Percentiles rank a stretch among this genome's conserved stretches.
These are phyloP conservation scores for Alternaria sp. DNA, from an alignment of 2,329 filamentous ascomycete species.

Conservation along the genomic window DNA sequence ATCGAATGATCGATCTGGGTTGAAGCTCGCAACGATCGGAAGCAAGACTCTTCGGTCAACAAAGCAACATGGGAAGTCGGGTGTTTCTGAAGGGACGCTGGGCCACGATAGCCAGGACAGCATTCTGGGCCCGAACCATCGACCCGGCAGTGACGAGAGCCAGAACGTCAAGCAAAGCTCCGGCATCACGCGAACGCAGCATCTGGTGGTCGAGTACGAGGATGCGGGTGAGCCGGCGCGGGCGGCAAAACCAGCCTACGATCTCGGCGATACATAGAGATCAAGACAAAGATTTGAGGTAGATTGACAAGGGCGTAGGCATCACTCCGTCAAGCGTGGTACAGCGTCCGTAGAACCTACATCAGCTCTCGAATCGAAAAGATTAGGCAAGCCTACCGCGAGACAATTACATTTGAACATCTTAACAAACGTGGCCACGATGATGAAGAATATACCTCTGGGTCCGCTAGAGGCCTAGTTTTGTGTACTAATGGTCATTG, in stretches of 20 bases:
- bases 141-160: not conserved
- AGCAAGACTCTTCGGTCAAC: not conserved
- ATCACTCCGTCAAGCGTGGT: not conserved
- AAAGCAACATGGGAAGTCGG: not conserved
- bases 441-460: too few species aligned
- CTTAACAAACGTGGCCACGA: too few species aligned
- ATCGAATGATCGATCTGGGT: not conserved
- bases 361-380: not conserved
- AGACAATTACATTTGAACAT: too few species aligned
- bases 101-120: not conserved
- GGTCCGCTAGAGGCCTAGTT: too few species aligned
- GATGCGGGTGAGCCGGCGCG: not conserved
- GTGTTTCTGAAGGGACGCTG: not conserved
- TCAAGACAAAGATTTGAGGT: not conserved
- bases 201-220: not conserved
- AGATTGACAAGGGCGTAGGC: not conserved
- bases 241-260: not conserved
- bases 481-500: too few species aligned
- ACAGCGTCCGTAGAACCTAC: not conserved
- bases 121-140: not conserved
- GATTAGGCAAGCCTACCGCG: too few species aligned
- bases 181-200: not conserved
- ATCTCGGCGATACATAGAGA: not conserved
- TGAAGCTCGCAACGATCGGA: not conserved
- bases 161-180: not conserved